A percentile compares a stretch with the other conserved stretches of the same genome.
Conservation (phyloP, 768 basidiomycete genomes). For the Boletus rubescentipes region DNA sequence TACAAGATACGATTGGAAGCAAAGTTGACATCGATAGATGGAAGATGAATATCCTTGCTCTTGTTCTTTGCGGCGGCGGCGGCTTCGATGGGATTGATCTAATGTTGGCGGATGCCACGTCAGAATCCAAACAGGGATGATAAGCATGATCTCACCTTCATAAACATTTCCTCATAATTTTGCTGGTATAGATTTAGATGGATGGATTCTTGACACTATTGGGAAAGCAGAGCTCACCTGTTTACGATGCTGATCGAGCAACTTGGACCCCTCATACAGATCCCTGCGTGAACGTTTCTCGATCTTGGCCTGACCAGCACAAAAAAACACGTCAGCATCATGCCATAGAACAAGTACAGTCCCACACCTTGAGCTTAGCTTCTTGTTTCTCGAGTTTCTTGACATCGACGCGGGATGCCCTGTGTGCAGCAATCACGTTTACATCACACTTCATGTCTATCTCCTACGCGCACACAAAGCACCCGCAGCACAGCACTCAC, state of each 20-base stretch:
- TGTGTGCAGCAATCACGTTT: conserved; percentile 31
- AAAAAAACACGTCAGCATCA: background rate
- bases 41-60: conserved; percentile 95
- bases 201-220: background rate
- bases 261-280: conserved; percentile 94
- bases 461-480: conserved; percentile 1
- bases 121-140: background rate
- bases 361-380: conserved; percentile 80
- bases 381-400: conserved; percentile 97
- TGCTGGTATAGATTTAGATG: conserved; percentile 50
- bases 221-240: conserved; percentile 49
- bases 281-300: conserved; percentile 91
- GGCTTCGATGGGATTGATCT: conserved; percentile 93
- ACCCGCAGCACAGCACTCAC: conserved; percentile 42
- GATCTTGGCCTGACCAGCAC: conserved; percentile 87
- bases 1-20: conserved; percentile 92
- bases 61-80: conserved; percentile 81
- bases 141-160: conserved; percentile 65
- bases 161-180: conserved; percentile 98
- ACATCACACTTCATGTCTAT: background rate
- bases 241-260: conserved; percentile 89
- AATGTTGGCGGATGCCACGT: background rate
- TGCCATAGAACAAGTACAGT: background rate
- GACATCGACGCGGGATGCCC: conserved; percentile 89
- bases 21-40: conserved; percentile 94